Percentiles rank a stretch among this genome's conserved stretches.
These are phyloP conservation scores for Bjerkandera adusta DNA, from an alignment of 1,284 basidiomycete species.

Conservation along the genomic window DNA sequence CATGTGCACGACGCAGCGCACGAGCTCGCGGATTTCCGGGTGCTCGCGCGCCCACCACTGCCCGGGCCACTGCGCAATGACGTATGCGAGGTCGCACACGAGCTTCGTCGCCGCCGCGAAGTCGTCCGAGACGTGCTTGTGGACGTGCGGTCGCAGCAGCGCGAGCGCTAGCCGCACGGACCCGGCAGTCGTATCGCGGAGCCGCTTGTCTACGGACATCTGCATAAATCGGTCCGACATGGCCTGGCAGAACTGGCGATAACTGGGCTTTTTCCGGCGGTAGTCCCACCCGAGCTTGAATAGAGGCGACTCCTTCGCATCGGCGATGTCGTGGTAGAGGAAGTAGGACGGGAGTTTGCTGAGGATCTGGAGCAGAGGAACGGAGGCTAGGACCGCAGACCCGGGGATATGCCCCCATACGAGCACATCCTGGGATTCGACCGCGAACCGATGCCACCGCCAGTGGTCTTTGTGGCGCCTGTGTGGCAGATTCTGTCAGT, in stretches of 20 bases:
- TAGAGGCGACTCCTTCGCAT: conserved; percentile 40
- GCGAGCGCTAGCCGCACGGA: conserved; percentile 63
- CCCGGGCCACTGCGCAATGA: conserved; percentile 68
- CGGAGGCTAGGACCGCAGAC: conserved; percentile 61
- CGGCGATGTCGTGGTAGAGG: conserved; percentile 39
- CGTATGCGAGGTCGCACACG: conserved; percentile 51
- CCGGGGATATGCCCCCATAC: conserved; percentile 65
- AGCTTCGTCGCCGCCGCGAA: conserved; percentile 45
- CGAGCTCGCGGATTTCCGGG: conserved; percentile 53
- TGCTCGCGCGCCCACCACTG: conserved; percentile 63
- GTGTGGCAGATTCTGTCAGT: background rate
- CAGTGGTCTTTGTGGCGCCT: conserved; percentile 65
- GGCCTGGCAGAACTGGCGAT: conserved; percentile 66
- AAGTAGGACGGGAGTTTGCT: conserved; percentile 71
- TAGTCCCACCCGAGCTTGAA: conserved; percentile 58
- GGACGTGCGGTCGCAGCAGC: conserved; percentile 69
- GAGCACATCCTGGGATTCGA: conserved; percentile 73
- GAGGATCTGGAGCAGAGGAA: conserved; percentile 62
- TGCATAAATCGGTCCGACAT: conserved; percentile 61
- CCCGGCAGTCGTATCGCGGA: conserved; percentile 63
- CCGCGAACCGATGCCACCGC: conserved; percentile 72
- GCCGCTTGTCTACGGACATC: conserved; percentile 48
- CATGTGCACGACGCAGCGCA: conserved; percentile 53
- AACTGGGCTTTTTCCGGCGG: conserved; percentile 54
- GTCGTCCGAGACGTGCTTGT: conserved; percentile 46